A percentile compares a stretch with the other conserved stretches of the same genome.
Conservation (phyloP, 208 protist genomes). For the Leishmania tarentolae region DNA sequence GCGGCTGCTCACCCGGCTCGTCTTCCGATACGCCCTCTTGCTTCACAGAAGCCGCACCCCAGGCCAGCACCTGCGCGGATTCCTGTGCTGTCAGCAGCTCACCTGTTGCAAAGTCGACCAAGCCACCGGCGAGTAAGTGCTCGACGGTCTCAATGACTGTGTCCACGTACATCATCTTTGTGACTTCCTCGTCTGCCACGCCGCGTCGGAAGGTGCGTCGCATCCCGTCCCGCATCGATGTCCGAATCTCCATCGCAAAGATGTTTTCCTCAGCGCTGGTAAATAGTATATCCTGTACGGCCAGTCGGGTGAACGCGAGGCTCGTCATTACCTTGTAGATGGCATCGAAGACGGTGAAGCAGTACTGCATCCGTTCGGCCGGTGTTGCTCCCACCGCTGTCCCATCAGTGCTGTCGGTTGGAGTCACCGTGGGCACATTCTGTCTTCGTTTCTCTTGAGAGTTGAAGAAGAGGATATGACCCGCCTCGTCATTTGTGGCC, state of each 20-base stretch:
- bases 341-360: constrained; percentile 79
- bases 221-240: constrained; percentile 76
- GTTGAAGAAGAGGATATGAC: constrained; percentile 30
- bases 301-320: constrained; percentile 70
- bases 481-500: not conserved
- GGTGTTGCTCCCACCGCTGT: constrained; percentile 6
- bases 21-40: not conserved
- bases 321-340: constrained; percentile 82
- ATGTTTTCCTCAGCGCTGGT: constrained; percentile 72
- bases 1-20: not conserved
- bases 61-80: constrained; percentile 3
- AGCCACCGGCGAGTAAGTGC: constrained; percentile 60
- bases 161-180: constrained; percentile 57
- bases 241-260: constrained; percentile 77
- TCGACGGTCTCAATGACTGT: constrained; percentile 59
- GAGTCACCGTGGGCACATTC: constrained; percentile 20
- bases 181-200: constrained; percentile 16
- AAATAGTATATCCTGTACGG: constrained; percentile 82
- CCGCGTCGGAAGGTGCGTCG: constrained; percentile 10
- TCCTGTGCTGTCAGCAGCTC: constrained; percentile 32
- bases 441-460: constrained; percentile 23
- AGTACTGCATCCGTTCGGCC: constrained; percentile 71
- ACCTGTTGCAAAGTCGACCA: constrained; percentile 69
- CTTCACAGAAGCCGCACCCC: not conserved
- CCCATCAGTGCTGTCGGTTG: not conserved